These are phyloP conservation scores for Paramecium tetraurelia DNA, from an alignment of 73 alveolate species.

Conservation along the genomic window DNA sequence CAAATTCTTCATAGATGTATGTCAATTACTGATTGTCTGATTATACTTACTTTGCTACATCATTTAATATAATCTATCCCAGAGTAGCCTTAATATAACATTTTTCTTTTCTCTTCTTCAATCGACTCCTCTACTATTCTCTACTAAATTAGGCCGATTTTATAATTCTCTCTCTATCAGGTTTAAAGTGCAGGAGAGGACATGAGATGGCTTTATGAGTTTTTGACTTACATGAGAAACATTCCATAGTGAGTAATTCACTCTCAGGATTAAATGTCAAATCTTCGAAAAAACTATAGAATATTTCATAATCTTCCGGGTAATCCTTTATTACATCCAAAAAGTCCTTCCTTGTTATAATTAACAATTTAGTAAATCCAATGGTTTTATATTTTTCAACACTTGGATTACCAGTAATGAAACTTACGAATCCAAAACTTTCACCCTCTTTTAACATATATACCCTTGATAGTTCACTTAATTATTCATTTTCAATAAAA, in stretches of 20 bases:
- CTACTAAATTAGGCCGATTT: not conserved
- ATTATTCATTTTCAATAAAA: not conserved
- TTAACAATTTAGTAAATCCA: conserved; percentile 51
- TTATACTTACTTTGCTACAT: not conserved
- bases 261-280: conserved; percentile 19
- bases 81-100: not conserved
- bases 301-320: conserved; percentile 52
- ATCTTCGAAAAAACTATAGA: conserved; percentile 28
- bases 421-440: conserved; percentile 48
- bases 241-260: not conserved
- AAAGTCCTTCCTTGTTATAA: conserved; percentile 44
- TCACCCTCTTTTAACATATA: not conserved
- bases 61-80: not conserved
- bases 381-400: conserved; percentile 32
- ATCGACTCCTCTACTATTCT: not conserved
- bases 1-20: not conserved
- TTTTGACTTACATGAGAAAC: conserved; percentile 42
- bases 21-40: not conserved
- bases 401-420: conserved; percentile 35
- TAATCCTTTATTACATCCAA: conserved; percentile 33
- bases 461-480: not conserved
- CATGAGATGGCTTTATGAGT: conserved; percentile 35
- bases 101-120: not conserved
- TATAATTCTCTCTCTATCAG: conserved; percentile 34
- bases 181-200: conserved; percentile 48